Percentiles rank a stretch among this genome's conserved stretches.
These are phyloP conservation scores for Eucalyptus pauciflora DNA, from an alignment of 345 rosid species.

Conservation along the genomic window DNA sequence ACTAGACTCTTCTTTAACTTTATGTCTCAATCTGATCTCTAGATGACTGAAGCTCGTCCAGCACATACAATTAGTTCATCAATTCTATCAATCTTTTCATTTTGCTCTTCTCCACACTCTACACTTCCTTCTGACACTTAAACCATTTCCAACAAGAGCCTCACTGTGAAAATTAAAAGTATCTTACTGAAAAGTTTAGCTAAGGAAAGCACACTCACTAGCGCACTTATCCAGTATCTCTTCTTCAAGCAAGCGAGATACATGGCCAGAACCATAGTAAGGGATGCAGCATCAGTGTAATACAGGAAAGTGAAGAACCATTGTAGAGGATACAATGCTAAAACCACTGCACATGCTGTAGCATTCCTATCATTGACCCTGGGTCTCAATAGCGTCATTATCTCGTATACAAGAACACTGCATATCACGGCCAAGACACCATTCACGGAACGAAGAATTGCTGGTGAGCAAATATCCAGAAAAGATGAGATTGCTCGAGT, in stretches of 20 bases:
- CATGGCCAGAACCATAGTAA: slow-evolving; percentile 78
- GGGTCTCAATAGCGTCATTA: slow-evolving; percentile 49
- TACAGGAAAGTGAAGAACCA: slow-evolving; percentile 94
- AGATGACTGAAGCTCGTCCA: not conserved
- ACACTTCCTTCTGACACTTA: not conserved
- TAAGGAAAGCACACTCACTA: slow-evolving; percentile 33
- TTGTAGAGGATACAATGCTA: slow-evolving; percentile 76
- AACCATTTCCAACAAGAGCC: not conserved
- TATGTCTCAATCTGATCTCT: not conserved
- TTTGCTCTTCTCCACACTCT: not conserved
- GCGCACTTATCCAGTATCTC: slow-evolving; percentile 62
- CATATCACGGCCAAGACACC: slow-evolving; percentile 61
- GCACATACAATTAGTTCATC: not conserved
- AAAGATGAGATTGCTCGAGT: slow-evolving; percentile 15
- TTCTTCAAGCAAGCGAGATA: slow-evolving; percentile 70
- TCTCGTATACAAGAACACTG: slow-evolving; percentile 61
- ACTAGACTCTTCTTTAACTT: not conserved
- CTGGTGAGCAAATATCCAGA: slow-evolving; percentile 46
- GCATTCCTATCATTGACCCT: slow-evolving; percentile 43
- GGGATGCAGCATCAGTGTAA: slow-evolving; percentile 92
- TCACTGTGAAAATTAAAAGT: not conserved
- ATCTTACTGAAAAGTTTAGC: not conserved
- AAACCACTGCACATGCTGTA: slow-evolving; percentile 37
- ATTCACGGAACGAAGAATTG: slow-evolving; percentile 56
- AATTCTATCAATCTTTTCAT: not conserved